Evolutionary conservation across 306 rosid species (phyloP).

Genomic region (Malus sylvestris): DNA sequence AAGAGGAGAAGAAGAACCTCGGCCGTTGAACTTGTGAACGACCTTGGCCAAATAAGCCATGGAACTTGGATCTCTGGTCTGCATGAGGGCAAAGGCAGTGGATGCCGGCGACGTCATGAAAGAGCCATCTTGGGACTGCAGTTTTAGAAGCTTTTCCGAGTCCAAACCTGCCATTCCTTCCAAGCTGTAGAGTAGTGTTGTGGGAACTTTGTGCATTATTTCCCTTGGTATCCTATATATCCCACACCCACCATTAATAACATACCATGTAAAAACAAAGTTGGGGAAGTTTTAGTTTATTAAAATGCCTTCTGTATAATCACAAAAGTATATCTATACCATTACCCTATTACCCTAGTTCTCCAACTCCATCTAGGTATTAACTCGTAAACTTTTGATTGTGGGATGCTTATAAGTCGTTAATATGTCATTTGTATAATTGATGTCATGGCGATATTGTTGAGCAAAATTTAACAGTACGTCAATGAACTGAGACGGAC

Average conservation of each 20-base stretch:
- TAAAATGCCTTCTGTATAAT: no score
- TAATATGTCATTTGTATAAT: no score
- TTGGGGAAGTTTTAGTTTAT: no score
- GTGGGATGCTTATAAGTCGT: no score
- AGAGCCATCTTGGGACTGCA: conserved; percentile 83
- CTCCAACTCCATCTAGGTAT: no score
- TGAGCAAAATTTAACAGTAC: no score
- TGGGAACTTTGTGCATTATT: conserved; percentile 75
- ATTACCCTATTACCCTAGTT: no score
- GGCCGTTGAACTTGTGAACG: conserved; percentile 61
- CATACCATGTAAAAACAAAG: no score
- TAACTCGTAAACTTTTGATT: no score
- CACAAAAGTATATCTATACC: no score
- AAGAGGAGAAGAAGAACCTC: conserved; percentile 36
- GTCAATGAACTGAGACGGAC: no score
- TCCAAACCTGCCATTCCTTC: conserved; percentile 80
- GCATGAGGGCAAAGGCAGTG: conserved; percentile 82
- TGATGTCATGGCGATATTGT: no score
- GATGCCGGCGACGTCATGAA: conserved; percentile 88
- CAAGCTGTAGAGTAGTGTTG: conserved; percentile 82
- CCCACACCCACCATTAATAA: not conserved
- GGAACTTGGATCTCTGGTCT: conserved; percentile 61
- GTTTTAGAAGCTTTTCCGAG: conserved; percentile 76
- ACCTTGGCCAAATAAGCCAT: conserved; percentile 48
- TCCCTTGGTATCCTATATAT: conserved; percentile 72